These are phyloP conservation scores for Smallanthus sonchifolius DNA, from an alignment of 129 eudicot genomes.

Conservation along the genomic window DNA sequence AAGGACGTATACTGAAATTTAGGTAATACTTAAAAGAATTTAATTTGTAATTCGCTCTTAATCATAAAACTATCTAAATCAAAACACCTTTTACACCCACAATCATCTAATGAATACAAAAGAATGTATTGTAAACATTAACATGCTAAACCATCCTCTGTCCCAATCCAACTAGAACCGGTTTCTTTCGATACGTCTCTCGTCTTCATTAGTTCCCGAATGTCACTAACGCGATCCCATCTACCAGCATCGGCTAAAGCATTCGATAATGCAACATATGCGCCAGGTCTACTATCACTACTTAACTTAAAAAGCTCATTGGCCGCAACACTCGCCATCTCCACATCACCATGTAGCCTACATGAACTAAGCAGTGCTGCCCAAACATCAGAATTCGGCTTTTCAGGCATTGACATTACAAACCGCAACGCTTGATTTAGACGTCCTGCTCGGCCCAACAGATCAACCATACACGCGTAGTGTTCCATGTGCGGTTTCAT, in stretches of 20 bases:
- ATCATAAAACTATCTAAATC: too few relatives aligned
- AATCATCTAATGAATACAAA: too few relatives aligned
- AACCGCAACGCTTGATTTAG: constrained; percentile 64
- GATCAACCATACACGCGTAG: constrained; percentile 95
- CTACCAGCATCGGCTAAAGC: constrained; percentile 84
- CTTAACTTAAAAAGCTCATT: constrained; percentile 66
- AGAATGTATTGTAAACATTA: not conserved
- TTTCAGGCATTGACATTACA: constrained; percentile 60
- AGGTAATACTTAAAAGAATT: too few relatives aligned
- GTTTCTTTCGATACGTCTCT: constrained; percentile 67
- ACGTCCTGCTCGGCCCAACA: constrained; percentile 80
- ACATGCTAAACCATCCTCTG: constrained; percentile 50
- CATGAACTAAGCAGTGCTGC: constrained; percentile 87
- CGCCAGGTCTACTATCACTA: constrained; percentile 63
- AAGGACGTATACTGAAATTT: too few relatives aligned
- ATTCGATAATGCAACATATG: constrained; percentile 77
- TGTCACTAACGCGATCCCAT: constrained; percentile 76
- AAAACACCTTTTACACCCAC: too few relatives aligned
- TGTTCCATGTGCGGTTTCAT: constrained; percentile 87
- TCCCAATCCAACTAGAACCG: constrained; percentile 84
- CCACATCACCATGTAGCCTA: constrained; percentile 82
- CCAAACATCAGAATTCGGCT: constrained; percentile 84
- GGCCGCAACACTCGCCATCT: constrained; percentile 84
- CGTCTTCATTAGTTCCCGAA: constrained; percentile 73
- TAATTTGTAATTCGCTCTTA: too few relatives aligned